These are phyloP conservation scores for Lachancea mirantina DNA, from an alignment of 805 yeast genomes.

Conservation along the genomic window DNA sequence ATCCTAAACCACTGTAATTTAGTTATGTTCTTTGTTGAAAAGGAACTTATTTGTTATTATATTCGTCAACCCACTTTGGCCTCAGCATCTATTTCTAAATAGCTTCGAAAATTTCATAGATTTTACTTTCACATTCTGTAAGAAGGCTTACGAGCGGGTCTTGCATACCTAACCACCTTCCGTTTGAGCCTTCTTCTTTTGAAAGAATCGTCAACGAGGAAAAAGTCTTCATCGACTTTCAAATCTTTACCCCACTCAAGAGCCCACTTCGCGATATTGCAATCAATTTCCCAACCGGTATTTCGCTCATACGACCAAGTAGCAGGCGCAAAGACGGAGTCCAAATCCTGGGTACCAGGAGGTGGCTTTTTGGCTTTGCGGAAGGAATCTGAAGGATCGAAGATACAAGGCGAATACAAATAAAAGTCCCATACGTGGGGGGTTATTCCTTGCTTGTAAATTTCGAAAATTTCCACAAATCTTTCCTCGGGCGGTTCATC, in stretches of 20 bases:
- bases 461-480: constrained; percentile 70
- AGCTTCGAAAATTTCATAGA: not conserved
- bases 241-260: constrained; percentile 35
- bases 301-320: constrained; percentile 66
- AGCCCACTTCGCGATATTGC: constrained; percentile 46
- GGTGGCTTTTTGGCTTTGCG: constrained; percentile 52
- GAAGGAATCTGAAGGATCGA: constrained; percentile 41
- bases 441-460: constrained; percentile 57
- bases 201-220: constrained; percentile 39
- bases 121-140: constrained; percentile 1
- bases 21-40: too few species aligned
- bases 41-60: too few species aligned
- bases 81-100: not conserved
- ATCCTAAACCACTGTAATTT: too few species aligned
- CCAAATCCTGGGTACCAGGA: constrained; percentile 49
- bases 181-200: constrained; percentile 53
- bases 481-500: constrained; percentile 59
- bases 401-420: constrained; percentile 48
- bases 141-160: constrained; percentile 32
- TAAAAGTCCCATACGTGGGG: constrained; percentile 57
- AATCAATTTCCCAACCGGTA: constrained; percentile 61
- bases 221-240: constrained; percentile 46
- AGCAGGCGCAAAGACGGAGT: constrained; percentile 56
- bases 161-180: constrained; percentile 43
- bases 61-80: not conserved